Evolutionary conservation across 2,329 filamentous ascomycete species (phyloP).

Genomic region (Ceratocystis diversiconidia): DNA sequence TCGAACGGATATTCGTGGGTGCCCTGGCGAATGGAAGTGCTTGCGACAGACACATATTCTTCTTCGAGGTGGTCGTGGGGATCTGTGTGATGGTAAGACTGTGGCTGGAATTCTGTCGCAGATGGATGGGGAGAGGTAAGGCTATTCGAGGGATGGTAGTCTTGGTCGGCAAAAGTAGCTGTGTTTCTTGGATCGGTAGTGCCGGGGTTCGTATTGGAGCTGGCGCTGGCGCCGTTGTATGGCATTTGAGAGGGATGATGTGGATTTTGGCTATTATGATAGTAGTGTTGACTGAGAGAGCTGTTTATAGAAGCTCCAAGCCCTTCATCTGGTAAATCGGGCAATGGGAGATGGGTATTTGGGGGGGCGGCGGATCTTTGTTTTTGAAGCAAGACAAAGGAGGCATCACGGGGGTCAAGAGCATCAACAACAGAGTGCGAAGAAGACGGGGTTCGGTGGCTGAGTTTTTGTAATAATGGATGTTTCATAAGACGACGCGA

Average conservation of each 20-base stretch:
- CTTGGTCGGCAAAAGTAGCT: not conserved
- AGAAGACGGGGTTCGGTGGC: not conserved
- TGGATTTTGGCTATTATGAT: no score
- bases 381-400: not conserved
- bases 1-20: slow-evolving; percentile 17
- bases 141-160: not conserved
- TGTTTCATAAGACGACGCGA: slow-evolving; percentile 12
- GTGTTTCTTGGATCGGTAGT: not conserved
- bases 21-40: slow-evolving; percentile 13
- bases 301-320: not conserved
- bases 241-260: not conserved
- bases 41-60: slow-evolving; percentile 9
- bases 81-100: not conserved
- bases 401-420: not conserved
- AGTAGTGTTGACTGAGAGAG: not conserved
- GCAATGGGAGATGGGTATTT: not conserved
- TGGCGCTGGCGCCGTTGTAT: not conserved
- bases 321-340: not conserved
- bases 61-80: slow-evolving; percentile 4
- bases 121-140: not conserved
- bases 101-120: not conserved
- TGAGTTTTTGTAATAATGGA: slow-evolving; percentile 9
- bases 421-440: not conserved
- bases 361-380: not conserved
- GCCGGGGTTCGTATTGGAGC: no score